Conservation (phyloP, 176 grass and related monocot genomes). For the Zoysia pacifica region DNA sequence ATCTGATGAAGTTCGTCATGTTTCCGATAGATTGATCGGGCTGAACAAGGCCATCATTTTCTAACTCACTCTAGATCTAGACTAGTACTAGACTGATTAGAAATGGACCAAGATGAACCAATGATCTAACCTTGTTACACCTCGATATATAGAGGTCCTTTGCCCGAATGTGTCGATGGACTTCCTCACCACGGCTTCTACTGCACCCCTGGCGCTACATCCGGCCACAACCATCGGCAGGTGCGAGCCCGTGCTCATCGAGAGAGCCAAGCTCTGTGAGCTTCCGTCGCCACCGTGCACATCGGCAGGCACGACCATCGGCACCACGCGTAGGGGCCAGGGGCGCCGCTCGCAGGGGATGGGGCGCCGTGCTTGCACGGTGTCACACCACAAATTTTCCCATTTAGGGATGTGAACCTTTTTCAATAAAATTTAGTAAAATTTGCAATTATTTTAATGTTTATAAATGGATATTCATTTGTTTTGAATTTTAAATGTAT, state of each 20-base stretch:
- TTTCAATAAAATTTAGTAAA: too few species aligned
- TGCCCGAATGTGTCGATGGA: slow-evolving; percentile 88
- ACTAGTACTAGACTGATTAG: slow-evolving; percentile 22
- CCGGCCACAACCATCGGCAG: slow-evolving; percentile 42
- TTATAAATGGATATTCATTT: too few species aligned
- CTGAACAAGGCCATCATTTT: slow-evolving; percentile 25
- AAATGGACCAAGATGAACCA: slow-evolving; percentile 22
- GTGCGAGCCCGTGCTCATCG: slow-evolving; percentile 86
- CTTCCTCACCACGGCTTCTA: slow-evolving; percentile 64
- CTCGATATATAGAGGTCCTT: slow-evolving; percentile 90
- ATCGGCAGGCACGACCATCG: too few species aligned
- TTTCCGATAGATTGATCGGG: slow-evolving; percentile 26
- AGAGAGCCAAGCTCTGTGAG: slow-evolving; percentile 77
- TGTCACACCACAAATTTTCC: too few species aligned
- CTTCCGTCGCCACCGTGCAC: slow-evolving; percentile 32
- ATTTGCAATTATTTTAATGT: too few species aligned
- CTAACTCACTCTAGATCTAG: slow-evolving; percentile 2
- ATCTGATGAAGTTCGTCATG: slow-evolving; percentile 25
- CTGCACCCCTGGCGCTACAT: slow-evolving; percentile 30
- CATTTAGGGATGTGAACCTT: too few species aligned
- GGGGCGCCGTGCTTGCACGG: too few species aligned
- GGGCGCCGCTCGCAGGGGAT: too few species aligned
- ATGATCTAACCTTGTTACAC: slow-evolving; percentile 73
- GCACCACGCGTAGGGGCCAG: too few species aligned
- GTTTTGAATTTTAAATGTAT: too few species aligned